Conservation (phyloP, 2,329 filamentous ascomycete species). For the Colletotrichum echinochloae region DNA sequence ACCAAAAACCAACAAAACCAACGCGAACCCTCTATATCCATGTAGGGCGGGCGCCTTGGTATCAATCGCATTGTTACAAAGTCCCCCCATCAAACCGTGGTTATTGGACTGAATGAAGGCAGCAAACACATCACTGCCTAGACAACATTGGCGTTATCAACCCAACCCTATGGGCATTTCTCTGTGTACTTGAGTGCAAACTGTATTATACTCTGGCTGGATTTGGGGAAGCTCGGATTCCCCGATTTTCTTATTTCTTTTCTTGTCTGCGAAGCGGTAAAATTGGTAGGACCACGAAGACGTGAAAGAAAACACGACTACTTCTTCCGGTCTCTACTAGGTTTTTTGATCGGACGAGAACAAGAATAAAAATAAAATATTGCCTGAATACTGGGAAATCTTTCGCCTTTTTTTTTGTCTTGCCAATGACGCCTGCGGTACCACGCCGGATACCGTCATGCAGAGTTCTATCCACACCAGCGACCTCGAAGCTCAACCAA, state of each 20-base stretch:
- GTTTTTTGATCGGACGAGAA: slow-evolving; percentile 8
- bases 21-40: not conserved
- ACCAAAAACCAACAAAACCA: not conserved
- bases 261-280: slow-evolving; percentile 25
- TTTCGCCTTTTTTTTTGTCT: not conserved
- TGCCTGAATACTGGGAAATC: not conserved
- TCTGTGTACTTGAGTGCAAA: slow-evolving; percentile 26
- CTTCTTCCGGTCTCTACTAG: slow-evolving; percentile 4
- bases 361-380: not conserved
- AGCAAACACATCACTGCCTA: not conserved
- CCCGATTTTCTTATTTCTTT: slow-evolving; percentile 1
- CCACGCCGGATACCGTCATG: slow-evolving; percentile 3
- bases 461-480: slow-evolving; percentile 1
- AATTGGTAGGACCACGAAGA: slow-evolving; percentile 25
- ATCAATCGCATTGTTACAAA: not conserved
- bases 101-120: not conserved
- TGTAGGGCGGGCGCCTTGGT: not conserved
- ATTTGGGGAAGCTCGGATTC: not conserved
- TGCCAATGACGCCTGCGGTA: not conserved
- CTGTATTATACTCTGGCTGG: slow-evolving; percentile 34
- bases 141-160: not conserved
- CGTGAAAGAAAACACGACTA: slow-evolving; percentile 18
- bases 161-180: slow-evolving; percentile 33
- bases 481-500: slow-evolving; percentile 1
- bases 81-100: not conserved